Evolutionary conservation across 306 rosid species (phyloP).

Genomic region (Quercus dentata): DNA sequence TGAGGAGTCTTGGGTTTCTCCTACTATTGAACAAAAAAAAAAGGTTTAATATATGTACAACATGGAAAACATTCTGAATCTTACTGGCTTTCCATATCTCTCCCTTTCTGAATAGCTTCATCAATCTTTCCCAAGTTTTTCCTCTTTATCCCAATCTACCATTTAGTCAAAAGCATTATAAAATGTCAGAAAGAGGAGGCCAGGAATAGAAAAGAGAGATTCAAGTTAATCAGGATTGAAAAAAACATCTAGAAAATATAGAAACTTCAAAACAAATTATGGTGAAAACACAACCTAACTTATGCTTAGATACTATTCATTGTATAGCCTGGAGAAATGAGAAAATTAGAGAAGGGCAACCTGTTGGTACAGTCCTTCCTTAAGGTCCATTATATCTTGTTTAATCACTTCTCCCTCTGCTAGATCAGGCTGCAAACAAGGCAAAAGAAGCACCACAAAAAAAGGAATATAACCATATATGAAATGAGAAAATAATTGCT

Average conservation of each 20-base stretch:
- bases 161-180: conserved; percentile 26
- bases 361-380: conserved; percentile 62
- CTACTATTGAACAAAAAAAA: conserved; percentile 9
- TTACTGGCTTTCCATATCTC: conserved; percentile 60
- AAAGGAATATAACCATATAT: neutral
- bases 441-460: conserved; percentile 20
- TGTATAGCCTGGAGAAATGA: neutral
- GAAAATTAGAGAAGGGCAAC: conserved; percentile 28
- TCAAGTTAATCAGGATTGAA: neutral
- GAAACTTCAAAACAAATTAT: neutral
- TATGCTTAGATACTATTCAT: neutral
- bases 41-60: conserved; percentile 1
- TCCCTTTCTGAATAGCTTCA: conserved; percentile 51
- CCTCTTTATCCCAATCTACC: conserved; percentile 66
- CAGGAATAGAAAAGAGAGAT: neutral
- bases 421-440: conserved; percentile 70
- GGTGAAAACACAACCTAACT: neutral
- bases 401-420: conserved; percentile 65
- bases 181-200: neutral
- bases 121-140: conserved; percentile 55
- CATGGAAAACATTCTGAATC: conserved; percentile 24
- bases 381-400: conserved; percentile 64
- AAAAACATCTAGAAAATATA: neutral
- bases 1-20: neutral
- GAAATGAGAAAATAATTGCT: conserved; percentile 3